Conservation (phyloP, 1,284 basidiomycete genomes). For the Leccinum variabile region DNA sequence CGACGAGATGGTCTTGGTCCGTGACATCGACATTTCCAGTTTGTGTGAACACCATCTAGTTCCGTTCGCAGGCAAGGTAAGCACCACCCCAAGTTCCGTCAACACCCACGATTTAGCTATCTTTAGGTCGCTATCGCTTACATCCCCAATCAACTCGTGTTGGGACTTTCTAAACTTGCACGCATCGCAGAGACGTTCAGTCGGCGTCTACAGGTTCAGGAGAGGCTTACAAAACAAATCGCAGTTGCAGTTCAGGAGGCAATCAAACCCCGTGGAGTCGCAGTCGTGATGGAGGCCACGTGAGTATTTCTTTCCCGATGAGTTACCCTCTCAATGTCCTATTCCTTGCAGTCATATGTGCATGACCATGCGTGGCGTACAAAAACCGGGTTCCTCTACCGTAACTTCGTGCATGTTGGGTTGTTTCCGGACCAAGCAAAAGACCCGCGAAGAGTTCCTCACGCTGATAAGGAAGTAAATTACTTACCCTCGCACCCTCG, state of each 20-base stretch:
- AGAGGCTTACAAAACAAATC: conserved; percentile 96
- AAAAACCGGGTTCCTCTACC: conserved; percentile 95
- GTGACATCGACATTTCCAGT: conserved; percentile 96
- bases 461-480: conserved; percentile 67
- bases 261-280: conserved; percentile 96
- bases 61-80: conserved; percentile 95
- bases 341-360: conserved; percentile 82
- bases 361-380: conserved; percentile 99
- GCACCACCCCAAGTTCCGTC: conserved; percentile 31
- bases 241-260: conserved; percentile 97
- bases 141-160: conserved; percentile 93
- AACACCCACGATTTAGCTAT: conserved; percentile 20
- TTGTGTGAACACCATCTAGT: conserved; percentile 99
- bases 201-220: conserved; percentile 94
- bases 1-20: conserved; percentile 99
- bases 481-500: conserved; percentile 11
- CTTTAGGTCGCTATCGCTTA: conserved; percentile 78
- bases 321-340: conserved; percentile 18
- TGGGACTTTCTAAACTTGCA: conserved; percentile 97
- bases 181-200: conserved; percentile 98
- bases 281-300: conserved; percentile 99
- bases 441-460: conserved; percentile 94
- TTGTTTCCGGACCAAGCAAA: conserved; percentile 95
- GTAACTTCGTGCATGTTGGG: conserved; percentile 99
- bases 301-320: conserved; percentile 44